Evolutionary conservation across 2,329 filamentous ascomycete species (phyloP).

Genomic region (Dactylellina parvicollis): DNA sequence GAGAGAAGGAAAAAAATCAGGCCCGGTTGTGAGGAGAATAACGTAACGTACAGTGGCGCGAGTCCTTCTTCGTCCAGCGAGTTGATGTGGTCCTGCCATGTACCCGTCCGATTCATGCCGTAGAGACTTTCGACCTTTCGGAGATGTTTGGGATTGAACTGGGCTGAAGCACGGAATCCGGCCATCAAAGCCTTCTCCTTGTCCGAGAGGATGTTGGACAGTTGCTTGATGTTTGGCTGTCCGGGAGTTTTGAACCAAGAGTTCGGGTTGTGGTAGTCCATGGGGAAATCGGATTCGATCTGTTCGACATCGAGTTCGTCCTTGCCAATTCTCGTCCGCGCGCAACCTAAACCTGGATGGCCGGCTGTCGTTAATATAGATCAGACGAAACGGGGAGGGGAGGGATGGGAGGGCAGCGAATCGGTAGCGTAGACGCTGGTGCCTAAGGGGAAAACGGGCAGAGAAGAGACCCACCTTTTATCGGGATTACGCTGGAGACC

Average conservation of each 20-base stretch:
- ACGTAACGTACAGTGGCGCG: slow-evolving; percentile 33
- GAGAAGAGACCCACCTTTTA: slow-evolving; percentile 15
- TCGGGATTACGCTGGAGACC: slow-evolving; percentile 27
- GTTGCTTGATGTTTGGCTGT: background rate
- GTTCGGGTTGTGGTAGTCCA: slow-evolving; percentile 40
- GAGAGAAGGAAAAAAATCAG: background rate
- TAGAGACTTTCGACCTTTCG: slow-evolving; percentile 41
- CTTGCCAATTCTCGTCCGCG: background rate
- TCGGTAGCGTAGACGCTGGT: background rate
- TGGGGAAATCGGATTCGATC: slow-evolving; percentile 46
- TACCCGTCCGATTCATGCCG: slow-evolving; percentile 34
- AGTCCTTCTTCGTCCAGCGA: slow-evolving; percentile 36
- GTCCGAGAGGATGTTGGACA: slow-evolving; percentile 16
- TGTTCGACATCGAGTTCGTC: slow-evolving; percentile 44
- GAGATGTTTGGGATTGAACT: background rate
- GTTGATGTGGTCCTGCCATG: slow-evolving; percentile 50
- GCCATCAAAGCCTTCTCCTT: slow-evolving; percentile 19
- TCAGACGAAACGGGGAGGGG: no score
- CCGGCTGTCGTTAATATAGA: no score
- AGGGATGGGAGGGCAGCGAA: background rate
- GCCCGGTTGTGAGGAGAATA: no score
- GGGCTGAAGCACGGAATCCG: background rate
- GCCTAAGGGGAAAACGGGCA: background rate
- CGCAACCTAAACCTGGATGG: background rate
- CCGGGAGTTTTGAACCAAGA: slow-evolving; percentile 38